phyloP scores from a whole-genome alignment of 805 yeast genomes.

The Kazachstania taianensis region DNA sequence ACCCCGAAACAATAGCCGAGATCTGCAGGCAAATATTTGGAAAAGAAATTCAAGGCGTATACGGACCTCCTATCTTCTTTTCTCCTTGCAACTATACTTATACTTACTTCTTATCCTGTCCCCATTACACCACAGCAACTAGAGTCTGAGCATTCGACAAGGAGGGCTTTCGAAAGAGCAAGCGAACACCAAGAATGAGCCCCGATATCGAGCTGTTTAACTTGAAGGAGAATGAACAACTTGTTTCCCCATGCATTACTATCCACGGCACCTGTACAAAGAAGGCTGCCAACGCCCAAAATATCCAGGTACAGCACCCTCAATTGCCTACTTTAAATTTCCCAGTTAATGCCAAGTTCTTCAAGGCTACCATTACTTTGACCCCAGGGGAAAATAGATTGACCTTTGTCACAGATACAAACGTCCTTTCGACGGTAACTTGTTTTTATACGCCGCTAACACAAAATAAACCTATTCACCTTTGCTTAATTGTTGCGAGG shows the following conservation, averaged over 20 bases:
- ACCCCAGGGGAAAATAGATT: constrained; percentile 59
- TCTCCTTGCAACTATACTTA: neutral
- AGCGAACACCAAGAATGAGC: constrained; percentile 2
- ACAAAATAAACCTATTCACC: constrained; percentile 68
- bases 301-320: constrained; percentile 35
- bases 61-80: neutral
- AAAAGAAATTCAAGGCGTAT: too few species aligned
- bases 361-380: constrained; percentile 66
- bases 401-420: constrained; percentile 36
- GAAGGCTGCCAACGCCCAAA: constrained; percentile 20
- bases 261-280: constrained; percentile 38
- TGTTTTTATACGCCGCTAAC: constrained; percentile 46
- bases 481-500: constrained; percentile 63
- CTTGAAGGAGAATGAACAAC: constrained; percentile 26
- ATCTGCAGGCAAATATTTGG: too few species aligned
- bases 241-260: constrained; percentile 40
- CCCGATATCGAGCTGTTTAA: constrained; percentile 26
- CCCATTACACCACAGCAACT: neutral
- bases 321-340: constrained; percentile 53
- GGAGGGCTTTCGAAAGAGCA: neutral
- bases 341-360: constrained; percentile 59
- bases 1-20: too few species aligned
- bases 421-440: constrained; percentile 27
- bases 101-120: neutral
- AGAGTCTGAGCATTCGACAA: neutral